Conservation (phyloP, 805 yeast genomes). For the Candida berthetii region DNA sequence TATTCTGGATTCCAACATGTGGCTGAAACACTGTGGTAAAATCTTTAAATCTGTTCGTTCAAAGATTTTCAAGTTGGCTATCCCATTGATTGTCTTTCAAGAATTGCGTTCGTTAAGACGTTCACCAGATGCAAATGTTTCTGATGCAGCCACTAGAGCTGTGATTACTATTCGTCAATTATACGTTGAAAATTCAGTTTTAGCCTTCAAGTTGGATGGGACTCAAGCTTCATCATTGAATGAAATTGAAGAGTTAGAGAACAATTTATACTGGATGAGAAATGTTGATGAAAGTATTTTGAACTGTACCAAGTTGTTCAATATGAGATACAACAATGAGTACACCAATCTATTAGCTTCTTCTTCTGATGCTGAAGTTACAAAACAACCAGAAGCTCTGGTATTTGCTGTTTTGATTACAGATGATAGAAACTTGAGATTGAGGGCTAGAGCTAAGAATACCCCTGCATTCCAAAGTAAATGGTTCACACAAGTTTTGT, state of each 20-base stretch:
- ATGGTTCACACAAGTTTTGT: constrained; percentile 54
- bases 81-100: constrained; percentile 74
- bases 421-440: constrained; percentile 68
- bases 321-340: constrained; percentile 10
- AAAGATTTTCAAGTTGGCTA: constrained; percentile 50
- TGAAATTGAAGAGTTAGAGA: constrained; percentile 70
- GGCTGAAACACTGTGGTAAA: constrained; percentile 78
- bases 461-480: constrained; percentile 49
- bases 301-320: constrained; percentile 41
- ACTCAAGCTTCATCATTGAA: constrained; percentile 60
- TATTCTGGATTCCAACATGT: constrained; percentile 70
- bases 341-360: too few relatives aligned
- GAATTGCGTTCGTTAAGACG: constrained; percentile 67
- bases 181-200: constrained; percentile 44
- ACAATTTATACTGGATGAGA: constrained; percentile 65
- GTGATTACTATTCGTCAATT: constrained; percentile 69
- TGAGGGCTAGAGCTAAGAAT: constrained; percentile 55
- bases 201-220: constrained; percentile 66
- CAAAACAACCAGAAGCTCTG: not conserved
- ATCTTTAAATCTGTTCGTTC: constrained; percentile 62
- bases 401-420: constrained; percentile 51
- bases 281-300: constrained; percentile 66
- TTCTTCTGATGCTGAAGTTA: not conserved
- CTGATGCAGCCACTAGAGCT: constrained; percentile 78
- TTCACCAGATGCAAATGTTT: constrained; percentile 64